phyloP scores from a whole-genome alignment of 257 asterid genomes.

The Plectranthus barbatus region DNA sequence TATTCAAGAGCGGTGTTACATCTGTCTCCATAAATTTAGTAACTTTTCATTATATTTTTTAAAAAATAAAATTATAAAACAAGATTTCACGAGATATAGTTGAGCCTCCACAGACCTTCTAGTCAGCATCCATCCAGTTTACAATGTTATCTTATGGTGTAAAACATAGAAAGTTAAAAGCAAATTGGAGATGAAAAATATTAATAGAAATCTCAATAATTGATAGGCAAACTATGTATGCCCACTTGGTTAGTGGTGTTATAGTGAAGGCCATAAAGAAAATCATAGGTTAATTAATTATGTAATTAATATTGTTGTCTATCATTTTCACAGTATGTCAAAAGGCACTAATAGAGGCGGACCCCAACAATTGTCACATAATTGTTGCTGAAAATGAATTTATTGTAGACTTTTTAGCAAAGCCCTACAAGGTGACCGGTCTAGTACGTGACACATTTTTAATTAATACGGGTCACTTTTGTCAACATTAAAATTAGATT shows the following conservation, averaged over 20 bases:
- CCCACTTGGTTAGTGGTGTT: constrained; percentile 1
- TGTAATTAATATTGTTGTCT: neutral
- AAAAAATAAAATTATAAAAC: no score
- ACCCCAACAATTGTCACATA: constrained; percentile 16
- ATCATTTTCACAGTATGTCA: constrained; percentile 13
- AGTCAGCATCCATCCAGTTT: no score
- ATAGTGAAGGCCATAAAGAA: neutral
- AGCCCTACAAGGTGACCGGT: constrained; percentile 15
- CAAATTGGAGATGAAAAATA: neutral
- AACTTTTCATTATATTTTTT: no score
- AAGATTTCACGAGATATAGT: no score
- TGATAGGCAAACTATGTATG: neutral
- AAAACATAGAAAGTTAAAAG: no score
- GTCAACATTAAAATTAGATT: neutral
- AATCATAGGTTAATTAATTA: neutral
- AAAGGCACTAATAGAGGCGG: neutral
- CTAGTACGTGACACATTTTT: neutral
- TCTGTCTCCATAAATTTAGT: no score
- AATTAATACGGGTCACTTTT: constrained; percentile 14
- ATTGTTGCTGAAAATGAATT: constrained; percentile 16
- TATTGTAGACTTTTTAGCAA: neutral
- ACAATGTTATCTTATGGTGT: no score
- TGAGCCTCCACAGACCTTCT: no score
- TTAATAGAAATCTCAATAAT: neutral
- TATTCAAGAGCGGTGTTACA: no score